Conservation (phyloP, 768 basidiomycete genomes). For the Plicaturopsis crispa region DNA sequence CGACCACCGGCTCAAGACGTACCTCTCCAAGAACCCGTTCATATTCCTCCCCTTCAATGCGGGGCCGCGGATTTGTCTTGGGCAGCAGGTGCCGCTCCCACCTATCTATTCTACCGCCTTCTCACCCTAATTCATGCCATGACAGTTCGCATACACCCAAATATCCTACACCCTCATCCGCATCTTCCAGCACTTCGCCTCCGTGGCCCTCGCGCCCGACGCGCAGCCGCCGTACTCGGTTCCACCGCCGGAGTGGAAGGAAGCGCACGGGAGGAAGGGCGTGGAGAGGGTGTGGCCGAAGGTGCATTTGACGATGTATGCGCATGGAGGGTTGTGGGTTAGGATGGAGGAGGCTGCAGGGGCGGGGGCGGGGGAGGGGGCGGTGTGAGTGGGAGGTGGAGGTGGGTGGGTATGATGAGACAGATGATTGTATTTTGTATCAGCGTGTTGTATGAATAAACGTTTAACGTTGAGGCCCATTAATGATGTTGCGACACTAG, state of each 20-base stretch:
- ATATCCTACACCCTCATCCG: constrained; percentile 58
- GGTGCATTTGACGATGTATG: constrained; percentile 48
- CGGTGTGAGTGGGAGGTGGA: no score
- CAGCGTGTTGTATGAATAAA: no score
- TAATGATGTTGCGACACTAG: no score
- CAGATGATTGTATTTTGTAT: no score
- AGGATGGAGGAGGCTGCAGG: constrained; percentile 27
- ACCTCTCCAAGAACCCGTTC: constrained; percentile 56
- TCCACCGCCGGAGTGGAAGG: constrained; percentile 41
- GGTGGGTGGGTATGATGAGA: no score
- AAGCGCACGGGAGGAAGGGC: constrained; percentile 36
- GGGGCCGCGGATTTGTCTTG: constrained; percentile 49
- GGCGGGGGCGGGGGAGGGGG: no score
- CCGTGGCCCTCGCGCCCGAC: constrained; percentile 36
- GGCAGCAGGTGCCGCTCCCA: constrained; percentile 38
- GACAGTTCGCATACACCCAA: constrained; percentile 35
- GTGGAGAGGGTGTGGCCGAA: constrained; percentile 46
- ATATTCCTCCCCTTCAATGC: constrained; percentile 66
- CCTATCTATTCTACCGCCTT: neutral
- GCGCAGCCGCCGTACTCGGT: constrained; percentile 37
- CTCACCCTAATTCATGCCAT: neutral
- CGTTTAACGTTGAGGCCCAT: no score
- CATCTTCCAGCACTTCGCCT: constrained; percentile 51
- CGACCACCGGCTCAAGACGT: constrained; percentile 53
- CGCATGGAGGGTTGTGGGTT: constrained; percentile 39